Conservation (phyloP, 352 stramenopile species). For the Pythium angustatum region DNA sequence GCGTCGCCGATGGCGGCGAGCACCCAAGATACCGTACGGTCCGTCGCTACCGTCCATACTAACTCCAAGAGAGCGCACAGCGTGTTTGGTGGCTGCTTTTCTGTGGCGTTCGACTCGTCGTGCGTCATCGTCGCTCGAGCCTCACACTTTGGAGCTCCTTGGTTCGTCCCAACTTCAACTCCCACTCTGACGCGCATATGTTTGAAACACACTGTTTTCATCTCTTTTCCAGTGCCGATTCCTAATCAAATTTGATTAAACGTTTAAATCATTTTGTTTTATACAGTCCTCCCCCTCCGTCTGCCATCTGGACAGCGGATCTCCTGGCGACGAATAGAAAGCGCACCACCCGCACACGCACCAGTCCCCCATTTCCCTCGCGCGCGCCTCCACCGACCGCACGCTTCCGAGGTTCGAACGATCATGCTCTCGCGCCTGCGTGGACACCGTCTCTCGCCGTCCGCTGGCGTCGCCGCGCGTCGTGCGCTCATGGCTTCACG, state of each 20-base stretch:
- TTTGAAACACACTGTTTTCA: slow-evolving; percentile 10
- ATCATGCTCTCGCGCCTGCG: slow-evolving; percentile 7
- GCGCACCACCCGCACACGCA: not conserved
- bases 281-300: not conserved
- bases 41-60: not conserved
- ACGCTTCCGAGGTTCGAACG: not conserved
- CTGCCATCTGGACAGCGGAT: not conserved
- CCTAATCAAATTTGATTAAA: no score
- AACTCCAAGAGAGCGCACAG: not conserved
- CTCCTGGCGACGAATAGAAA: slow-evolving; percentile 10
- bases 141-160: not conserved
- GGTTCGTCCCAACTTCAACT: slow-evolving; percentile 23
- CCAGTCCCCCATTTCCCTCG: slow-evolving; percentile 5
- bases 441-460: slow-evolving; percentile 8
- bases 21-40: not conserved
- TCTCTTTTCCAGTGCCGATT: not conserved
- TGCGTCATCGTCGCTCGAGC: not conserved
- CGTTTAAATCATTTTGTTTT: not conserved
- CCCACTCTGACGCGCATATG: slow-evolving; percentile 13
- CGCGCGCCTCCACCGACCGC: not conserved
- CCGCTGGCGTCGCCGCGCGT: slow-evolving; percentile 9
- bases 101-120: not conserved
- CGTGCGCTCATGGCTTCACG: slow-evolving; percentile 41
- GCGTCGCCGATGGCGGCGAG: no score
- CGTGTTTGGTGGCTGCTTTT: slow-evolving; percentile 1